Base-by-base conservation (phyloP, 2,329 filamentous ascomycete genomes). In the Colletotrichum theobromicola region DNA sequence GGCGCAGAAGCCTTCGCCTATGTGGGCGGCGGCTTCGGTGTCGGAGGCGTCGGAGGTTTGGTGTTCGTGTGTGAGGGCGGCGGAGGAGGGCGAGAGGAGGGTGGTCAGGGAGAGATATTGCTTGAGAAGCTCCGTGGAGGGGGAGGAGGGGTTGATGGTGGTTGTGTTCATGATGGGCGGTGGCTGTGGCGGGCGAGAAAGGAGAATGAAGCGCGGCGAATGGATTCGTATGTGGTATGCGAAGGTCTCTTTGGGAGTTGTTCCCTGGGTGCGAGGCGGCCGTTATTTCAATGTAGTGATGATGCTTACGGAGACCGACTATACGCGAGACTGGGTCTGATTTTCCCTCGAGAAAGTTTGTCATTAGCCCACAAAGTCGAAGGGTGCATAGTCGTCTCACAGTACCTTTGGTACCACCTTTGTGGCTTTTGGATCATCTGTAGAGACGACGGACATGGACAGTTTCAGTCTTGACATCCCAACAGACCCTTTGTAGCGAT, bases 121-220 rank as follows among this genome's bases (percentile, higher is more conserved):
- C 10, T 21, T 50, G 42, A 50, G 42, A 21, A 50, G n/a, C 42
- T 50, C n/a, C 10, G 0, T 13, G 10, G 42, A 50, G 6, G 42
- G 10, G 4, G 10, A 21, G 6, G 10, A 21, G 10, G 42, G n/a
- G n/a, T 21, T 1, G 42, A 50, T 50, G 10, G n/a, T 50, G 42
- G 42, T 50, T 50, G 42, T 21, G n/a, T 21, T 50, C n/a, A 50
- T 50, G 42, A 0, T 50, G 42, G 42, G 10, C 5, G n/a, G 10
- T 7, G 2, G 0, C 1, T 1, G 42, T 46, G 5, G 1, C 5
- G 2, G 9, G 18, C 3, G 37, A 10, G 5, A 12, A 7, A 4
- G 2, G 37, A 46, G 18, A n/a, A 42, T 42, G 2, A 2, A 18
- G 35, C 35, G 4, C 18, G 16, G 10, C 8, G 35, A 16, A 2